A percentile compares a stretch with the other conserved stretches of the same genome.
phyloP scores from a whole-genome alignment of 1,139 yeast genomes.

The Lodderomyces parapsilosis region DNA sequence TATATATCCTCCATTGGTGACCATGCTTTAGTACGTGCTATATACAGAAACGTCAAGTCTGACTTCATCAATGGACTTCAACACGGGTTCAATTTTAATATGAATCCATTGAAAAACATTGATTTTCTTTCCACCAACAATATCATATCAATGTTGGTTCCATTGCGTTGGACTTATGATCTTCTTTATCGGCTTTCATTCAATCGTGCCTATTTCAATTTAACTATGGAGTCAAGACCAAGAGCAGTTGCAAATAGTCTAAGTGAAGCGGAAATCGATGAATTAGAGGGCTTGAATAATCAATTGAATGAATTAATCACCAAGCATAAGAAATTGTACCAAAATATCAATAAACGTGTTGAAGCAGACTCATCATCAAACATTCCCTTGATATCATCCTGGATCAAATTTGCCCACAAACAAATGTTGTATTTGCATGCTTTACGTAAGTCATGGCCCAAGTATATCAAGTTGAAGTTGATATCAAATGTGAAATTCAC shows the following conservation, averaged over 20 bases:
- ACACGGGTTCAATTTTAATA: conserved; percentile 3
- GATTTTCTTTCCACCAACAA: conserved; percentile 31
- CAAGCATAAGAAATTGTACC: conserved; percentile 1
- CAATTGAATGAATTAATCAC: conserved; percentile 7
- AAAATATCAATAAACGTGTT: conserved; percentile 2
- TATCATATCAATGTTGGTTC: conserved; percentile 36
- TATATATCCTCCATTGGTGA: conserved; percentile 42
- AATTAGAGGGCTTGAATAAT: conserved; percentile 25
- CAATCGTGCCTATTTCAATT: conserved; percentile 44
- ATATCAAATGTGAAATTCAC: conserved; percentile 21
- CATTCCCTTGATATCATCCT: conserved; percentile 7
- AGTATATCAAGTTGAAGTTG: conserved; percentile 15
- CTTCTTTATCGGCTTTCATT: conserved; percentile 39
- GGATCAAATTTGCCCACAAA: conserved; percentile 14
- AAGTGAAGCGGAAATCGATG: conserved; percentile 22
- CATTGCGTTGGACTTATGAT: conserved; percentile 39
- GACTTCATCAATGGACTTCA: background rate
- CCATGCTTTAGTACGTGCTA: conserved; percentile 26
- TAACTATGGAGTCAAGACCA: conserved; percentile 31
- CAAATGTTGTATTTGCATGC: conserved; percentile 10
- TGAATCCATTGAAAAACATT: conserved; percentile 22
- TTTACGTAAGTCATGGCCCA: conserved; percentile 12
- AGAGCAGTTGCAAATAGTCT: conserved; percentile 38
- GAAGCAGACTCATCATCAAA: conserved; percentile 1
- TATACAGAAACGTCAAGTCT: conserved; percentile 16